phyloP scores from a whole-genome alignment of 257 asterid genomes.

The Nicotiana knightiana region DNA sequence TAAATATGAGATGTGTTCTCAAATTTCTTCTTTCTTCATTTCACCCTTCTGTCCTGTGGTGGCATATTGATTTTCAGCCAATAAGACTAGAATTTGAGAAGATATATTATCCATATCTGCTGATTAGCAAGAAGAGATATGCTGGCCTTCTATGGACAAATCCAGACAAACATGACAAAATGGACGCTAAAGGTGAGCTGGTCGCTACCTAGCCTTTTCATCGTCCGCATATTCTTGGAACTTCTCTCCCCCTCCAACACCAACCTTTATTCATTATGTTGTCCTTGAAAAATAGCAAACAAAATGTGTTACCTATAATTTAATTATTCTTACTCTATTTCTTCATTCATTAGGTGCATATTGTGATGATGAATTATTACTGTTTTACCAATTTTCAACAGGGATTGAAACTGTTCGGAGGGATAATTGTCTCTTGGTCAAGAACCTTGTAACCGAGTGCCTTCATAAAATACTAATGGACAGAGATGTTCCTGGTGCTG shows the following conservation, averaged over 20 bases:
- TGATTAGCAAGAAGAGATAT: constrained; percentile 98
- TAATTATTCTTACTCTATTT: background rate
- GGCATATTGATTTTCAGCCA: constrained; percentile 50
- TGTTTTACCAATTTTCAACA: constrained; percentile 21
- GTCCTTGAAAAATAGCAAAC: background rate
- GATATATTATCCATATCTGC: constrained; percentile 83
- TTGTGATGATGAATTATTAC: constrained; percentile 11
- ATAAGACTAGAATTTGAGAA: constrained; percentile 96
- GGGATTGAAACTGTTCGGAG: constrained; percentile 98
- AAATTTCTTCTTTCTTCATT: background rate
- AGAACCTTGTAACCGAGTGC: constrained; percentile 85
- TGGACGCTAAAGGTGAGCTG: constrained; percentile 91
- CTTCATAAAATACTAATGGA: constrained; percentile 90
- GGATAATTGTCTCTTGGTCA: constrained; percentile 94
- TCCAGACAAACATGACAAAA: constrained; percentile 87
- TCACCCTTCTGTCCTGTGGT: constrained; percentile 10
- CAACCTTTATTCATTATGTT: background rate
- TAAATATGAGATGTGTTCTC: background rate
- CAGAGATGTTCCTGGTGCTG: constrained; percentile 93
- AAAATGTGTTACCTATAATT: background rate
- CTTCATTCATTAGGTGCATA: background rate
- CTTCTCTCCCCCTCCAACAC: background rate
- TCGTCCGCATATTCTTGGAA: background rate
- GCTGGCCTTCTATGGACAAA: constrained; percentile 99
- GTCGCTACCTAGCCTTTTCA: constrained; percentile 15